Evolutionary conservation across 2,329 filamentous ascomycete genomes (phyloP).

Genomic region (Dactylonectria macrodidyma): DNA sequence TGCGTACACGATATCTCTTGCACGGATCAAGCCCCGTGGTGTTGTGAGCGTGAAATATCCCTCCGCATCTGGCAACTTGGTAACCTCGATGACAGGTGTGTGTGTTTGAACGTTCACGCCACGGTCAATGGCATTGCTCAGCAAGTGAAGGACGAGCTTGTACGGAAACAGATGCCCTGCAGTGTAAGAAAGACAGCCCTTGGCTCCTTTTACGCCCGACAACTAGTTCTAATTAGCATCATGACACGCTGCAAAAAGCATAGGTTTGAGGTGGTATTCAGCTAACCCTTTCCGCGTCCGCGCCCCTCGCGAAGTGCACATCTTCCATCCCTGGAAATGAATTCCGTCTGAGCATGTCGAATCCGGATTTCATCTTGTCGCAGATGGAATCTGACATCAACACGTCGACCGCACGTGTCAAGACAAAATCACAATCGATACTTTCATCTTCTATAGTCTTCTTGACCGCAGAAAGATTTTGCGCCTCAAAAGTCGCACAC

Average conservation of each 20-base stretch:
- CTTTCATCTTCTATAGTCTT: conserved; percentile 54
- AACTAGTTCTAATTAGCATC: conserved; percentile 37
- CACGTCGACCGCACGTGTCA: conserved; percentile 58
- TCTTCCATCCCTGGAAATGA: conserved; percentile 13
- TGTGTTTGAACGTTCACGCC: conserved; percentile 50
- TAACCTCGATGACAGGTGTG: conserved; percentile 44
- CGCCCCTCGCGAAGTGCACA: conserved; percentile 19
- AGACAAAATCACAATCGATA: conserved; percentile 61
- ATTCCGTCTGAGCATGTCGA: conserved; percentile 47
- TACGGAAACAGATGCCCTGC: conserved; percentile 51
- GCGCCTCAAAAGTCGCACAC: conserved; percentile 37
- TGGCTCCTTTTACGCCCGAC: conserved; percentile 55
- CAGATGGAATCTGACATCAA: conserved; percentile 47
- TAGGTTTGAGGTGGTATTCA: background rate
- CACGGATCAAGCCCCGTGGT: conserved; percentile 12
- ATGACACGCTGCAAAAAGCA: background rate
- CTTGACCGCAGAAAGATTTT: conserved; percentile 49
- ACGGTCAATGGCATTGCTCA: conserved; percentile 39
- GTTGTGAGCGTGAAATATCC: conserved; percentile 32
- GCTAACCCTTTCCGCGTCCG: conserved; percentile 47
- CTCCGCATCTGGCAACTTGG: conserved; percentile 24
- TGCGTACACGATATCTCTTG: conserved; percentile 37
- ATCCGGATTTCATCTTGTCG: conserved; percentile 46
- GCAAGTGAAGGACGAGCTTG: conserved; percentile 50
- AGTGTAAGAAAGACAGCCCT: conserved; percentile 51